A percentile compares a stretch with the other conserved stretches of the same genome.
Evolutionary conservation across 805 yeast species (phyloP).

Genomic region (Zygoascus tannicola): DNA sequence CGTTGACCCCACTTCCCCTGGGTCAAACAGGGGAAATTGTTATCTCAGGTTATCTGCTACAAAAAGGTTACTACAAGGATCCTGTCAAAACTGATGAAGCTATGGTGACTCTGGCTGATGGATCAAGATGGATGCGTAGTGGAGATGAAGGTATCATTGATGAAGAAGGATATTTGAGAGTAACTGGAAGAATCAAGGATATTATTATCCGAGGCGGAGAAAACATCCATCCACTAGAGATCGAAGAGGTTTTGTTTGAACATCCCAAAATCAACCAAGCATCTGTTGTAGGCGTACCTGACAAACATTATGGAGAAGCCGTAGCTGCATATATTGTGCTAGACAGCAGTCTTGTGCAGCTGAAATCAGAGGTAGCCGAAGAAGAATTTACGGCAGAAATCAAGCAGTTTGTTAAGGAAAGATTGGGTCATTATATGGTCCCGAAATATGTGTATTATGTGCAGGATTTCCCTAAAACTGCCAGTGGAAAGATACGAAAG

Average conservation of each 20-base stretch:
- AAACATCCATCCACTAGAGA: slow-evolving; percentile 26
- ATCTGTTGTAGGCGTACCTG: slow-evolving; percentile 17
- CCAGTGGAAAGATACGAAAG: slow-evolving; percentile 25
- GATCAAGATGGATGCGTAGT: slow-evolving; percentile 24
- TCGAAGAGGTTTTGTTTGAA: slow-evolving; percentile 22
- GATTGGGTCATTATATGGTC: slow-evolving; percentile 24
- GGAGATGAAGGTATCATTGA: slow-evolving; percentile 26
- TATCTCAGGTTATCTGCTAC: slow-evolving; percentile 24
- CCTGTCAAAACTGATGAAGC: slow-evolving; percentile 21
- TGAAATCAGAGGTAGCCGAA: slow-evolving; percentile 6
- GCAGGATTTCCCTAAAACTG: slow-evolving; percentile 25
- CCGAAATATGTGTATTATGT: slow-evolving; percentile 22
- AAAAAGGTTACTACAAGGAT: slow-evolving; percentile 20
- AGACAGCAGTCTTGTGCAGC: slow-evolving; percentile 1
- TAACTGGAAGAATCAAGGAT: slow-evolving; percentile 28
- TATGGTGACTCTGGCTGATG: slow-evolving; percentile 19
- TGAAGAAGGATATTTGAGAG: slow-evolving; percentile 21
- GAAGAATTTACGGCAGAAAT: slow-evolving; percentile 12
- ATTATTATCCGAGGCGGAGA: slow-evolving; percentile 27
- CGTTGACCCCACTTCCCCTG: slow-evolving; percentile 18
- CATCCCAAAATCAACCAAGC: slow-evolving; percentile 23
- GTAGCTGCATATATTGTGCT: slow-evolving; percentile 22
- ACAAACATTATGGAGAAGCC: slow-evolving; percentile 23
- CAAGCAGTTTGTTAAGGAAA: slow-evolving; percentile 15
- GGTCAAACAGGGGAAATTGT: slow-evolving; percentile 22